Evolutionary conservation across 1,284 basidiomycete species (phyloP), one percentile per base, ranked within the genome.

Genomic region (Omphalotus olearius): DNA sequence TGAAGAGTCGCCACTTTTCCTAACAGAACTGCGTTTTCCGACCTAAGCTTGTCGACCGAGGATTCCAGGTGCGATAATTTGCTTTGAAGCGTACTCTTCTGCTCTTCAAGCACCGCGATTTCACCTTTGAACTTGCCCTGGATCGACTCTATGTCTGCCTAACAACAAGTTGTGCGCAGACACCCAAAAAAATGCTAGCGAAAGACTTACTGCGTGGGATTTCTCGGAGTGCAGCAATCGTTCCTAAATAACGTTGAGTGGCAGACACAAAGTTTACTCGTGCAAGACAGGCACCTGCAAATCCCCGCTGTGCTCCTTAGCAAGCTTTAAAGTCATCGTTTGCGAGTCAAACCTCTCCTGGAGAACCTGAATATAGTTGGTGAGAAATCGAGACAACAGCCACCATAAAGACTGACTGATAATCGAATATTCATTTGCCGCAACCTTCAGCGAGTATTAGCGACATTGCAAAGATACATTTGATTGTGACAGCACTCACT

Each of bases 311-410:
- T 75, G 69, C 53, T 83, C 80, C 57, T 79, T 80, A 14, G 76
- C 71, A 16, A 80, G 61, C 35, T 72, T 68, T 42, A 81, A 60
- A 6, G 76, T 76, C 10, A 78, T 65, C 0, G 71, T 62, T 57
- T 83, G 81, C 14, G 81, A 74, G 14, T 83, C 80, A 51, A 78
- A 78, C n/a, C 80, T 72, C 51, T 84, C 80, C 60, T 83, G 79
- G 6, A 84, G 66, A 20, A 72, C 64, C 76, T 82, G 57, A 14
- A 45, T 6, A 13, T 9, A 40, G 40, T 17, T 13, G 6, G 17
- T 45, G 9, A 23, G 17, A 23, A 23, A 23, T 23, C 5, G 5
- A 2, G 23, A 38, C 13, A 4, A 5, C 47, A 25, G 42, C n/a
- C 26, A 38, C 11, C 6, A 23, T 4, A 14, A 30, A n/a, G 14